These are phyloP conservation scores for Cystofilobasidium bisporidii DNA, from an alignment of 768 basidiomycete genomes.

Conservation along the genomic window DNA sequence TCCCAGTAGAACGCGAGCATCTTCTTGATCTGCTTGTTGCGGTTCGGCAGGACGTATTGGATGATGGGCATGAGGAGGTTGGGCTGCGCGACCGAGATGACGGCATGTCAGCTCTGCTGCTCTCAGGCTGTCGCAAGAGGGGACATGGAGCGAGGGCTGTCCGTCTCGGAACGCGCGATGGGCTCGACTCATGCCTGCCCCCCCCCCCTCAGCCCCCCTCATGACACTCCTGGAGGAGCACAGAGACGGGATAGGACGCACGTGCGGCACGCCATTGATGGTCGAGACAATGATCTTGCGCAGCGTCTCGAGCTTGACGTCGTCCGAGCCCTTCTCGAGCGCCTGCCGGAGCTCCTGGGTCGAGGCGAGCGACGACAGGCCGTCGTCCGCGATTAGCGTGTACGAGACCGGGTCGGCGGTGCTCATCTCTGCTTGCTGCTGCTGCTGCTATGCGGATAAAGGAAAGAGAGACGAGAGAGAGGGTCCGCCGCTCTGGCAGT, in stretches of 20 bases:
- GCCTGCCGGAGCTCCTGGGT: slow-evolving; percentile 67
- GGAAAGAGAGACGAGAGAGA: too few relatives aligned
- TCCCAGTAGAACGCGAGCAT: slow-evolving; percentile 50
- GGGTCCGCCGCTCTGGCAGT: too few relatives aligned
- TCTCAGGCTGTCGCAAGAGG: slow-evolving; percentile 1
- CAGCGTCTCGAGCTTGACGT: slow-evolving; percentile 92
- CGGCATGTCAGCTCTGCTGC: too few relatives aligned
- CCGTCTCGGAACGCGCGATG: too few relatives aligned
- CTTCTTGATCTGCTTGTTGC: slow-evolving; percentile 95
- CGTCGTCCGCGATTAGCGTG: slow-evolving; percentile 24
- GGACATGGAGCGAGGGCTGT: too few relatives aligned
- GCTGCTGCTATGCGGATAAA: too few relatives aligned
- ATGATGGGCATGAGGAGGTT: slow-evolving; percentile 93
- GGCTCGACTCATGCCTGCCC: neutral
- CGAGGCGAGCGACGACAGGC: slow-evolving; percentile 39
- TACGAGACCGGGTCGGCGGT: slow-evolving; percentile 22
- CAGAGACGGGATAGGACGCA: slow-evolving; percentile 40
- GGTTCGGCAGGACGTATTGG: slow-evolving; percentile 91
- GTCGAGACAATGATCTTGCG: slow-evolving; percentile 86
- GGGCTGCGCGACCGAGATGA: slow-evolving; percentile 53
- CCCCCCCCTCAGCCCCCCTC: neutral
- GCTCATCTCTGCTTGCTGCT: slow-evolving; percentile 6
- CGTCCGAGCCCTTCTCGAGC: slow-evolving; percentile 90
- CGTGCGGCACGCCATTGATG: slow-evolving; percentile 88
- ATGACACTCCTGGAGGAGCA: neutral